These are phyloP conservation scores for Ganoderma lucidum DNA, from an alignment of 1,284 basidiomycete species.

Conservation along the genomic window DNA sequence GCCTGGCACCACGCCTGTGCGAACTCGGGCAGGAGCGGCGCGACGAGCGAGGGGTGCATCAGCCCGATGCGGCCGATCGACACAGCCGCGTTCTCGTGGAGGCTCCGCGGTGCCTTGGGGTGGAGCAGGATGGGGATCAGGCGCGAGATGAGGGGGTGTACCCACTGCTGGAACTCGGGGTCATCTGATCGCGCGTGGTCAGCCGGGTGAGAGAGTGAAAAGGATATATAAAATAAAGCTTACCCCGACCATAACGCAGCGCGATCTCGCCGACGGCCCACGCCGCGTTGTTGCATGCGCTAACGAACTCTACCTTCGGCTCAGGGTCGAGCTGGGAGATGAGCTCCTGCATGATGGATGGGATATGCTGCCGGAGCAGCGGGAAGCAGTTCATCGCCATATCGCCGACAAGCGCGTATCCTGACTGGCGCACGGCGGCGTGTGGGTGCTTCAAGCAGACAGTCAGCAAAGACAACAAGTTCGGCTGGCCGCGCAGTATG, in stretches of 20 bases:
- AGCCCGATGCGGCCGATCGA: conserved; percentile 98
- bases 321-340: conserved; percentile 92
- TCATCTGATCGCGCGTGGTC: conserved; percentile 57
- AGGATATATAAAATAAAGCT: conserved; percentile 33
- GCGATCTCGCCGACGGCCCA: conserved; percentile 99
- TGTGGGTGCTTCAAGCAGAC: conserved; percentile 94
- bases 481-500: conserved; percentile 75
- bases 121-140: conserved; percentile 94
- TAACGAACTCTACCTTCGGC: conserved; percentile 91
- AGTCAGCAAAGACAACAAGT: conserved; percentile 81
- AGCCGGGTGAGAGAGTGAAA: conserved; percentile 24
- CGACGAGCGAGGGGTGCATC: conserved; percentile 89
- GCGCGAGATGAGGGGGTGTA: conserved; percentile 85
- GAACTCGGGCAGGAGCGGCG: conserved; percentile 91
- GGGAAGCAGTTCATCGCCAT: conserved; percentile 96
- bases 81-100: conserved; percentile 98
- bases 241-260: conserved; percentile 82
- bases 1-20: conserved; percentile 98
- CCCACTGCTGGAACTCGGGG: conserved; percentile 88
- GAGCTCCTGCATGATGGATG: conserved; percentile 90
- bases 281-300: conserved; percentile 99
- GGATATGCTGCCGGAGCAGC: conserved; percentile 85
- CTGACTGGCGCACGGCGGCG: conserved; percentile 94
- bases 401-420: conserved; percentile 97
- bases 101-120: conserved; percentile 90